A percentile compares a stretch with the other conserved stretches of the same genome.
Evolutionary conservation across 345 rosid species (phyloP).

Genomic region (Orychophragmus violaceus): DNA sequence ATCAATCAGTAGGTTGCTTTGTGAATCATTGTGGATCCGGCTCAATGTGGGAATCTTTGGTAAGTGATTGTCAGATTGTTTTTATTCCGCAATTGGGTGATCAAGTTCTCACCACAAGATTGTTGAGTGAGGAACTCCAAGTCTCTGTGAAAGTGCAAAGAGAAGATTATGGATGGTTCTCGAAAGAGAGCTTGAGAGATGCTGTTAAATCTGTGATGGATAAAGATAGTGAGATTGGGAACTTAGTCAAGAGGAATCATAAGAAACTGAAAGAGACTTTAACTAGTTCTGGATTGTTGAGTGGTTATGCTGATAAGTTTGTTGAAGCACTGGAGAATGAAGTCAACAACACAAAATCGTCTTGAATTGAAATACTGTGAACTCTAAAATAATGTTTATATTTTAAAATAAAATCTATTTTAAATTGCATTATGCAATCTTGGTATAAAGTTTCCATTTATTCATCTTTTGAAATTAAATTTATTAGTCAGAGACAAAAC

Average conservation of each 20-base stretch:
- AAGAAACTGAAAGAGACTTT: conserved; percentile 15
- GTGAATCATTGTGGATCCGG: no score
- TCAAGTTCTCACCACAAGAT: no score
- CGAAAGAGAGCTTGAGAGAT: no score
- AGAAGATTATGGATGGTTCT: no score
- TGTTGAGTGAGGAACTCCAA: no score
- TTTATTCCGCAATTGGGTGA: no score
- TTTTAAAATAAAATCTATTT: not conserved
- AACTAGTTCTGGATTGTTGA: not conserved
- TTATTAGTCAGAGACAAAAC: not conserved
- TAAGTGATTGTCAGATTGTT: no score
- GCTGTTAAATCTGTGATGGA: conserved; percentile 20
- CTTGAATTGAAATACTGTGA: not conserved
- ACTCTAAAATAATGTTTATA: not conserved
- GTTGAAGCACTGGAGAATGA: not conserved
- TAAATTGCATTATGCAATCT: not conserved
- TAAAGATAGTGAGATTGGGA: conserved; percentile 6
- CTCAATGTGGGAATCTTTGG: no score
- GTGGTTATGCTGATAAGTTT: no score
- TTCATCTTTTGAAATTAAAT: not conserved
- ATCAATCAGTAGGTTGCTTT: no score
- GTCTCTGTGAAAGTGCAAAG: no score
- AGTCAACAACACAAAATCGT: not conserved
- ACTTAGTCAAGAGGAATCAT: not conserved
- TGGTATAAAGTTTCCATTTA: not conserved